phyloP scores from a whole-genome alignment of 495 filamentous ascomycete genomes.

The Aspergillus incahuasiensis region DNA sequence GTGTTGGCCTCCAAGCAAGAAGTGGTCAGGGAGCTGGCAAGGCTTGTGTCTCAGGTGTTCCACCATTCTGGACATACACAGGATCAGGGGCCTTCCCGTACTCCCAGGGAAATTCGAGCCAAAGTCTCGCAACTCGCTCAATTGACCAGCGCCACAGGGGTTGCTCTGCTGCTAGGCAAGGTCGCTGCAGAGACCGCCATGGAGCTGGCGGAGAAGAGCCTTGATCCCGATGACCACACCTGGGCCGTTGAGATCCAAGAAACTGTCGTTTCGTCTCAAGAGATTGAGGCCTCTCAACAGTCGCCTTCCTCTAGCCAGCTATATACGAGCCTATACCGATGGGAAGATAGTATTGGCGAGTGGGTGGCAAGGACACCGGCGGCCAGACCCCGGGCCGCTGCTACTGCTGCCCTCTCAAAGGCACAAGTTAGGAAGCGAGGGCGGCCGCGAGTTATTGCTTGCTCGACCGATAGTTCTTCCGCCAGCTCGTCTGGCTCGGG shows the following conservation, averaged over 20 bases:
- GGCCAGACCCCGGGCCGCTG: conserved; percentile 17
- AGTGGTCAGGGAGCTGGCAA: conserved; percentile 35
- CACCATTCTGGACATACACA: conserved; percentile 28
- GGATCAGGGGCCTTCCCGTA: conserved; percentile 21
- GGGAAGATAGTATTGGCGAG: conserved; percentile 54
- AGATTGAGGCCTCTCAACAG: conserved; percentile 1
- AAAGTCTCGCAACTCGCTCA: conserved; percentile 29
- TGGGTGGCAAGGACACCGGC: conserved; percentile 49
- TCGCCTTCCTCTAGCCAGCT: conserved; percentile 16
- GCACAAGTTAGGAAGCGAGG: conserved; percentile 1
- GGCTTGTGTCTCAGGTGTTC: conserved; percentile 34
- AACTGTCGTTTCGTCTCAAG: conserved; percentile 23
- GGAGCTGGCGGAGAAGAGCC: conserved; percentile 41
- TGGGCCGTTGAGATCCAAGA: conserved; percentile 47
- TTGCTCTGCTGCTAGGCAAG: conserved; percentile 30
- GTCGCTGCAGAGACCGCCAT: conserved; percentile 48
- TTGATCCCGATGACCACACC: conserved; percentile 44
- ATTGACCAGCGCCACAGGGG: conserved; percentile 17
- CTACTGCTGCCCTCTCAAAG: conserved; percentile 1
- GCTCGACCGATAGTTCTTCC: conserved; percentile 16
- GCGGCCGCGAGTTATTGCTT: conserved; percentile 6
- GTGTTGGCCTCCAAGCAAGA: conserved; percentile 28
- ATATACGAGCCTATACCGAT: conserved; percentile 37
- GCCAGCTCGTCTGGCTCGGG: conserved; percentile 16
- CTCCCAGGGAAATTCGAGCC: conserved; percentile 24